Conservation (phyloP, 129 eudicot species). For the Escallonia rubra region DNA sequence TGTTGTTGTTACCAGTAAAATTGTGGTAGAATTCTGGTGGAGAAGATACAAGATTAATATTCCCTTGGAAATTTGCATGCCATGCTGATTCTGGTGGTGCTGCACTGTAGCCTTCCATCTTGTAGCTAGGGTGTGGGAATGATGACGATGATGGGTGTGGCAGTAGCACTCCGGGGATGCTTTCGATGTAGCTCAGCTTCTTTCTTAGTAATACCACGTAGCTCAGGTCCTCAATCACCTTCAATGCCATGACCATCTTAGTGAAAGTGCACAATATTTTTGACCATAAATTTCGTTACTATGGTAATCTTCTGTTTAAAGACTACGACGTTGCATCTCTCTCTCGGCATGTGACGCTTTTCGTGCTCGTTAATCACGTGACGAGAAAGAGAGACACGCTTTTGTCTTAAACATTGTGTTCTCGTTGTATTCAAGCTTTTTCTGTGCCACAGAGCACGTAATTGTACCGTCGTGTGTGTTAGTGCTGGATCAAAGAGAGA, state of each 20-base stretch:
- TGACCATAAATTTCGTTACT: no score
- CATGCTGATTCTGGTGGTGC: conserved; percentile 34
- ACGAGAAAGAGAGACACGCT: no score
- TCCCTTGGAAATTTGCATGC: conserved; percentile 32
- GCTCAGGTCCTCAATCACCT: conserved; percentile 91
- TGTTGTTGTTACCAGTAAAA: conserved; percentile 1
- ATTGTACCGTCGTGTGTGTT: neutral
- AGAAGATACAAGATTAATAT: conserved; percentile 5
- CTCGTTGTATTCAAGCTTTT: no score
- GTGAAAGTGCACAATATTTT: neutral
- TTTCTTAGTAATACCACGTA: conserved; percentile 81
- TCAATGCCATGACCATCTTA: neutral
- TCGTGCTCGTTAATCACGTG: no score
- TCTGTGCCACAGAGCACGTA: neutral
- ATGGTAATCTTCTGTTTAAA: no score
- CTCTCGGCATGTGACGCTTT: no score
- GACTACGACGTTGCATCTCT: no score
- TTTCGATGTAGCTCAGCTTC: conserved; percentile 80
- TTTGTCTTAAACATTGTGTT: no score
- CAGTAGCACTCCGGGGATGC: conserved; percentile 90
- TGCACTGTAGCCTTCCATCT: conserved; percentile 33
- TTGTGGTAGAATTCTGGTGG: conserved; percentile 25
- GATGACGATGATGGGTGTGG: conserved; percentile 97
- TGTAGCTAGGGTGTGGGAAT: conserved; percentile 35
- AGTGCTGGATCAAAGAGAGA: neutral